phyloP scores from a whole-genome alignment of 2,329 filamentous ascomycete species.

The Trematosphaeria pertusa region DNA sequence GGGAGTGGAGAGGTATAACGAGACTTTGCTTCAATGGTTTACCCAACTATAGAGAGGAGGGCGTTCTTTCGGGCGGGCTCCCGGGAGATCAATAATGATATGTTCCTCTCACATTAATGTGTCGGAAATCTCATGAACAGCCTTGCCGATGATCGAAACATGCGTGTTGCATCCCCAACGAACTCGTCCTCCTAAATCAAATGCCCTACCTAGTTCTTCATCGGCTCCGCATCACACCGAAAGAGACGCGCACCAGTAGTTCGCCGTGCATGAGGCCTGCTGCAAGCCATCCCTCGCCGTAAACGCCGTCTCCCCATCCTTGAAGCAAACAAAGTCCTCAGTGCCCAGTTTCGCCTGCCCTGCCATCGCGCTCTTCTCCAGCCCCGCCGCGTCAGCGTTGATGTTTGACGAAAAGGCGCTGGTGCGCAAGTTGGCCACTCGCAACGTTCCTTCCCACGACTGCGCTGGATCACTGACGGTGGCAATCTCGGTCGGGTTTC shows the following conservation, averaged over 20 bases:
- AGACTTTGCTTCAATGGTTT: too few species aligned
- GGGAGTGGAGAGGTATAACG: too few species aligned
- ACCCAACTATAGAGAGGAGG: too few species aligned
- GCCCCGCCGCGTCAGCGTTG: background rate
- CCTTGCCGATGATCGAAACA: too few species aligned
- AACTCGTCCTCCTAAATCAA: too few species aligned
- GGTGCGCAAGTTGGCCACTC: background rate
- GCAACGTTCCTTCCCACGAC: constrained; percentile 13
- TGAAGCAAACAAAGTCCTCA: constrained; percentile 21
- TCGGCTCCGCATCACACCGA: too few species aligned
- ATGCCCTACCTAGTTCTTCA: too few species aligned
- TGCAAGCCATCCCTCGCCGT: constrained; percentile 4
- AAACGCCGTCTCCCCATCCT: constrained; percentile 14
- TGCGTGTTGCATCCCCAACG: too few species aligned
- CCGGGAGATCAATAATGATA: too few species aligned
- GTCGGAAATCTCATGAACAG: too few species aligned
- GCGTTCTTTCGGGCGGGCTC: too few species aligned
- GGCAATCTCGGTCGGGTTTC: constrained; percentile 8
- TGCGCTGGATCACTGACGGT: constrained; percentile 8
- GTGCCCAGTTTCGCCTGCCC: constrained; percentile 10
- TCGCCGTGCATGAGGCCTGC: constrained; percentile 1
- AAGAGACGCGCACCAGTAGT: constrained; percentile 14
- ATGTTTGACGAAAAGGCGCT: background rate
- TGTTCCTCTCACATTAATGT: too few species aligned
- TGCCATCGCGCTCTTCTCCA: constrained; percentile 11